Base-by-base conservation (phyloP, 148 eudicot genomes). In the Talinum fruticosum region DNA sequence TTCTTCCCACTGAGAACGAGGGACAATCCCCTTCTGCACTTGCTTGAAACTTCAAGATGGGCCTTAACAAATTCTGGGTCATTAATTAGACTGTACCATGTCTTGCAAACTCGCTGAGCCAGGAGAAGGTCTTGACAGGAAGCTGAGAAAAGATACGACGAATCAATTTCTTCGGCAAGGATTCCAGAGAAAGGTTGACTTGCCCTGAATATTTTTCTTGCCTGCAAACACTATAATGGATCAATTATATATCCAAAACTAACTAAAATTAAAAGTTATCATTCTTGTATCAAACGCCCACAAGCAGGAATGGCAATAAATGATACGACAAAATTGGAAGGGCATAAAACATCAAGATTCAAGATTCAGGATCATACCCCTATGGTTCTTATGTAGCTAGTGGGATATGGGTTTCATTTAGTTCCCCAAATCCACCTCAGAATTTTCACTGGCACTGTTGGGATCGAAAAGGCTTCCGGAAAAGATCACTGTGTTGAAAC, bases 381-480 rank as follows among this genome's bases (percentile, higher is more conserved):
- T 41, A 1, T 41, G 1, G 13, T 41, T 41, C 8, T 10, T 0
- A 41, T 41, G 47, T 14, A 41, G 0, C n/a, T n/a, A n/a, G n/a
- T n/a, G n/a, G n/a, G 12, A 2, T 51, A 51, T 51, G 57, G 18
- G 57, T 19, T 51, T 16, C 6, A 51, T 51, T 51, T 16, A 51
- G 6, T 51, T 15, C 57, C 57, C 57, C 57, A 19, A 5, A 51
- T 51, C 18, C 23, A 16, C 57, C 57, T 19, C n/a, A n/a, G n/a
- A n/a, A 57, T 10, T 75, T 16, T 21, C 45, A 15, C 51, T 45
- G 14, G 29, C 34, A 35, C 26, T 75, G n/a, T 35, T 49, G 29
- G 47, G 23, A 7, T 75, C 34, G 36, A 37, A 10, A 35, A 75
- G 69, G 61, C 80, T 59, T 78, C 59, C 68, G 24, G 69, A 67